Base-by-base conservation (phyloP, 169 alveolate genomes). In the Perkinsus chesapeaki region DNA sequence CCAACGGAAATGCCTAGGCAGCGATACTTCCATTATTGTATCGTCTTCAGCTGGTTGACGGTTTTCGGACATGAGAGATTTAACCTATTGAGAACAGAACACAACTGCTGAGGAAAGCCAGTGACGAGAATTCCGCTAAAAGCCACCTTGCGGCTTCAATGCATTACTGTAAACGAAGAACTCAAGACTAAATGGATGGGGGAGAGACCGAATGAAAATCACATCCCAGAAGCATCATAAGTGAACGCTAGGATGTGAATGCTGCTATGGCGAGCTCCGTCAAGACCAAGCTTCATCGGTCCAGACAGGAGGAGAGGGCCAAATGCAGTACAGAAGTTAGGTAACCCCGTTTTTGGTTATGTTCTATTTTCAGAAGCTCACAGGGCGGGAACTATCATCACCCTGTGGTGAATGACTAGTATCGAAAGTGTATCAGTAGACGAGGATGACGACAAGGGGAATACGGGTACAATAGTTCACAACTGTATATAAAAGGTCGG, bases 241-340 rank as follows among this genome's bases (percentile, higher is more conserved):
- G 16, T 43, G 60, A 43, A 43, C 5, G 60, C 23, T 43, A 43
- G 16, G 23, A 16, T 16, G 60, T 43, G 60, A 16, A 43, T 16
- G 16, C 31, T 20, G 3, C 37, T 34, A 60, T 9, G 27, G 31
- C 12, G 82, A 60, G 23, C 37, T 20, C 82, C 82, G 27, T 60
- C 82, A 60, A 60, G 82, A 60, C 82, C 82, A 60, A 60, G 82
- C 82, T 60, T 60, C 82, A 60, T 60, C 82, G 82, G 82, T 60
- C 82, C 82, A 60, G 82, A 60, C 31, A 60, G 82, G 23, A 60
- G n/a, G n/a, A n/a, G 27, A 27, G 3, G 12, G 37, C 3, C 31
- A 5, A 20, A 34, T 60, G 82, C 31, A 5, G 82, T 16, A 23
- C 82, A 60, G 82, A 60, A 60, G 82, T 23, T 16, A 5, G 19